A percentile compares a stretch with the other conserved stretches of the same genome.
Conservation (phyloP, 2,329 filamentous ascomycete genomes). For the Talaromyces sp. region DNA sequence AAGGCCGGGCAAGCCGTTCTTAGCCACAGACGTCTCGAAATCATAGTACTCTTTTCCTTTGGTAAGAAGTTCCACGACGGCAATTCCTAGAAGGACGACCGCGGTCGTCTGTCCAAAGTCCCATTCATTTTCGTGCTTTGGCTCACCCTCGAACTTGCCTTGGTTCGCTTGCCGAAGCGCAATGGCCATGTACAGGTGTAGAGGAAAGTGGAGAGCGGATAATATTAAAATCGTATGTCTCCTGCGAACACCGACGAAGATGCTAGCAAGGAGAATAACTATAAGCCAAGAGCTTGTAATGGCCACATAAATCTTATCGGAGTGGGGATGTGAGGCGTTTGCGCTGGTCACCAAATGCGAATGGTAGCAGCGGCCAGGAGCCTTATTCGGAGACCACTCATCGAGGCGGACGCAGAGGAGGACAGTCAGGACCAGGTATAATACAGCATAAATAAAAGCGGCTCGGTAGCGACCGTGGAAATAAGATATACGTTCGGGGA, state of each 20-base stretch:
- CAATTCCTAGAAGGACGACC: constrained; percentile 19
- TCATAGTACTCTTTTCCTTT: constrained; percentile 18
- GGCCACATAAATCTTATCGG: constrained; percentile 16
- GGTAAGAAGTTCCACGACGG: constrained; percentile 14
- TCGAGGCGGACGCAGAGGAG: constrained; percentile 21
- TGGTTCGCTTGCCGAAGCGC: constrained; percentile 25
- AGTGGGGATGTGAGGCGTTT: constrained; percentile 17
- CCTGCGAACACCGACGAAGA: constrained; percentile 16
- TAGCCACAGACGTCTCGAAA: constrained; percentile 10
- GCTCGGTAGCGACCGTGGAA: constrained; percentile 18
- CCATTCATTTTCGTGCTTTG: constrained; percentile 23
- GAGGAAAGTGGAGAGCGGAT: constrained; percentile 23
- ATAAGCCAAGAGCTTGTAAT: neutral
- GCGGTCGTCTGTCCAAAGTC: constrained; percentile 29
- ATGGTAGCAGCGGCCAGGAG: constrained; percentile 22
- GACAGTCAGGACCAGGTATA: constrained; percentile 24
- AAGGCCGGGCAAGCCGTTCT: constrained; percentile 1
- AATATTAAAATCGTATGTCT: constrained; percentile 17
- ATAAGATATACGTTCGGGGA: constrained; percentile 3
- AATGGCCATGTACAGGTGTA: constrained; percentile 29
- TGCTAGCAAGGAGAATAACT: neutral
- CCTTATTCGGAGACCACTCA: constrained; percentile 18
- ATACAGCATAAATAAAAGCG: constrained; percentile 20
- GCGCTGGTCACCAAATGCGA: constrained; percentile 13
- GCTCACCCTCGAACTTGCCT: constrained; percentile 18